Base-by-base conservation (phyloP, 1,284 basidiomycete genomes). In the Fistulina hepatica region DNA sequence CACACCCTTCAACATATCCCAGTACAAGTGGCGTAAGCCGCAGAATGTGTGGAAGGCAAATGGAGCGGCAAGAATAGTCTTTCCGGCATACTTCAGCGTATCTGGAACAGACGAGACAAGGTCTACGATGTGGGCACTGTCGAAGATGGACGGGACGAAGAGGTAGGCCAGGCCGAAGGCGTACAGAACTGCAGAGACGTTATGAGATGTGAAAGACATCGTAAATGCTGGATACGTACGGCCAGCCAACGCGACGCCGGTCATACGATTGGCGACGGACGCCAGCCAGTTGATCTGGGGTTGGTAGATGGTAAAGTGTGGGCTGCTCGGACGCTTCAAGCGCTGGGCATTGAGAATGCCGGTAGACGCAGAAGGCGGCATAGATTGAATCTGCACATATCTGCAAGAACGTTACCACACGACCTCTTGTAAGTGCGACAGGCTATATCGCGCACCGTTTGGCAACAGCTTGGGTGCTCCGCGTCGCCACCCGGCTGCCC, bases 301-400 rank as follows among this genome's bases (percentile, higher is more conserved):
- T 59, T 95, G 86, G 67, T 97, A 98, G 61, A 97, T 97, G 34
- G 88, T 88, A 52, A 93, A 83, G 60, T 97, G 91, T 16, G 95
- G 94, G 52, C 82, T 86, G 41, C 71, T 82, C 13, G 95, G 94
- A 21, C 94, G 81, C 35, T 70, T 65, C 36, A 84, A 64, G 47
- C 94, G 79, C 60, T 97, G 92, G 47, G 74, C 59, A 69, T 98
- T 94, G 46, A 97, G 67, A 46, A 94, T 77, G 5, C 69, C 69
- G 31, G 65, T 60, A 33, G 74, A 67, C 2, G 75, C 70, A 1
- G 75, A 64, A 2, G 76, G 66, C 6, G 77, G 65, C 5, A 80
- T 45, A 1, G 78, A 76, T 51, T 82, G 60, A 1, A 76, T 82
- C 52, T 83, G 73, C 20, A 85, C 55, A 24, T 59, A 50, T 36